Evolutionary conservation across 1,284 basidiomycete genomes (phyloP), one percentile per base, ranked within the genome.

Genomic region (Moesziomyces sp.): DNA sequence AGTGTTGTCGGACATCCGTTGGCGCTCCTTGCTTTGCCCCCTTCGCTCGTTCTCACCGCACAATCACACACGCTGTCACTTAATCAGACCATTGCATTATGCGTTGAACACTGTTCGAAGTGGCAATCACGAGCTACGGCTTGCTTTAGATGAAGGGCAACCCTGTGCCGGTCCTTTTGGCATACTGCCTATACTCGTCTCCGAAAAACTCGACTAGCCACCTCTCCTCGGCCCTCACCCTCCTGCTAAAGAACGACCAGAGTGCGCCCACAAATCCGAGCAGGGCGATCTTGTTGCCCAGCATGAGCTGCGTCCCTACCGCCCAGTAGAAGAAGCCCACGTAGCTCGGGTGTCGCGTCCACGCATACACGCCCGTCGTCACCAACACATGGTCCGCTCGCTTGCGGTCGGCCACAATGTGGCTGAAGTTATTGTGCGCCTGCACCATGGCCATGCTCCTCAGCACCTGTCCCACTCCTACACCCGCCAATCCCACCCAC

Each of bases 241-340:
- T 89, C 54, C 87, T 81, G 56, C 89, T 89, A 85, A 99, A 99
- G 87, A 99, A 99, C 51, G 89, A 87, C 89, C 91, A 93, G 19
- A 98, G 86, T 1, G 94, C 84, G 35, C 88, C 73, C 18, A 86
- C 74, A 70, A 90, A 94, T 3, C 89, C 80, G 1, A 89, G 53
- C 79, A 93, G 91, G 14, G 90, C 90, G 24, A 94, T 44, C 0
- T 92, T 89, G 83, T 99, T 99, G 78, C 93, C 93, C 26, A 99
- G 87, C 4, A 94, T 88, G n/a, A 99, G 85, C 83, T 99, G 95
- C 0, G 95, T 97, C 1, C 93, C 93, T 33, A 99, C 79, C 0
- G 94, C 95, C 96, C 96, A 99, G 85, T 96, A 98, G 85, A 92
- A 97, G 87, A 99, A 99, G 3, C 96, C 97, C 0, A 93, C 89